Conservation (phyloP, 2,329 filamentous ascomycete genomes). For the Monosporascus sp. region DNA sequence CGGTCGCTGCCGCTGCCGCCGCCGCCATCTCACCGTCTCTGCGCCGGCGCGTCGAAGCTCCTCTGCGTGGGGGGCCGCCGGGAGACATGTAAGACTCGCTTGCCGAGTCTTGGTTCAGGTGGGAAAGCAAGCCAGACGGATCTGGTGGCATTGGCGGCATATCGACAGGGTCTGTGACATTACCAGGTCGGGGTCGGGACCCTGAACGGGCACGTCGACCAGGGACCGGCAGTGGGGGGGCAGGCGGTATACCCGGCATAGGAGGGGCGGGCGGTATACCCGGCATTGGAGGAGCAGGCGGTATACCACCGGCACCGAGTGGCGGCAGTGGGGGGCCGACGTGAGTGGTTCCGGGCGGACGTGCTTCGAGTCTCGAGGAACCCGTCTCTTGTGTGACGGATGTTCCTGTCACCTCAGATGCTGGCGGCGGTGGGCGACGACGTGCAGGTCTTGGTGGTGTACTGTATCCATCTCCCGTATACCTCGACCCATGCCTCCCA, state of each 20-base stretch:
- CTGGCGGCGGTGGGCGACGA: slow-evolving; percentile 21
- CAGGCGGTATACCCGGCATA: slow-evolving; percentile 1
- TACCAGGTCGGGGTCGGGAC: slow-evolving; percentile 36
- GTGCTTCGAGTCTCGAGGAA: slow-evolving; percentile 36
- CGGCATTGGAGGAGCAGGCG: background rate
- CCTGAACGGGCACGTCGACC: slow-evolving; percentile 21
- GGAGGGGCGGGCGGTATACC: background rate
- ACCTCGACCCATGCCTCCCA: slow-evolving; percentile 57
- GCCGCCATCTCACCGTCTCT: slow-evolving; percentile 41
- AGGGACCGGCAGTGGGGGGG: slow-evolving; percentile 7
- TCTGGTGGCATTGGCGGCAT: slow-evolving; percentile 55
- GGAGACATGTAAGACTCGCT: slow-evolving; percentile 39
- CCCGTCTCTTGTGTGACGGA: slow-evolving; percentile 25
- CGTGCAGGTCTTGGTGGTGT: slow-evolving; percentile 37
- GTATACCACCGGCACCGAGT: slow-evolving; percentile 20
- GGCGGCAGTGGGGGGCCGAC: slow-evolving; percentile 34
- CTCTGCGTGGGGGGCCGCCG: slow-evolving; percentile 34
- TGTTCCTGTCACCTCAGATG: slow-evolving; percentile 22
- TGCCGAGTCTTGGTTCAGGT: slow-evolving; percentile 33
- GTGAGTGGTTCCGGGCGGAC: slow-evolving; percentile 27
- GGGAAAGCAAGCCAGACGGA: slow-evolving; percentile 38
- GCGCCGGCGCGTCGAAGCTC: slow-evolving; percentile 42
- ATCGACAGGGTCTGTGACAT: slow-evolving; percentile 30
- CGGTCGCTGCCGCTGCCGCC: slow-evolving; percentile 42
- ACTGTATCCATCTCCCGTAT: slow-evolving; percentile 62